Percentiles rank a stretch among this genome's conserved stretches.
phyloP scores from a whole-genome alignment of 2,329 filamentous ascomycete genomes.

The Davidsoniella australis region DNA sequence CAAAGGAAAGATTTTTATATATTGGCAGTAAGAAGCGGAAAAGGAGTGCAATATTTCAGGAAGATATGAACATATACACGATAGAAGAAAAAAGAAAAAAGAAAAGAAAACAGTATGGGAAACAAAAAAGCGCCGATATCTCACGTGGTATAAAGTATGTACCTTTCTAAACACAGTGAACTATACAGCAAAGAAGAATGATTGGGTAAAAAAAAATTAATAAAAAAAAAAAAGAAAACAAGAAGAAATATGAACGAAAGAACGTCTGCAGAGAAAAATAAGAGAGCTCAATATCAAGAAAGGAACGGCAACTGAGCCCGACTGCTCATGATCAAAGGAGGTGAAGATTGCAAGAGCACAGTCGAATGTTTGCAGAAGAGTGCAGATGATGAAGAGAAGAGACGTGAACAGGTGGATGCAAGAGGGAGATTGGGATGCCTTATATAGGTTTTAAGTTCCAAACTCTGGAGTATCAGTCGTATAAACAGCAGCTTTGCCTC shows the following conservation, averaged over 20 bases:
- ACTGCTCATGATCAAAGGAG: conserved; percentile 1
- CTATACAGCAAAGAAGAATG: too few species aligned
- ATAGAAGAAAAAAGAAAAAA: not conserved
- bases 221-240: not conserved
- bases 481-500: too few species aligned
- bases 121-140: not conserved
- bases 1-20: too few species aligned
- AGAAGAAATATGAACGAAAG: conserved; percentile 11
- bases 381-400: conserved; percentile 9
- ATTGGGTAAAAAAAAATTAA: not conserved
- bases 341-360: not conserved
- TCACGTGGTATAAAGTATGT: too few species aligned
- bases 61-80: not conserved
- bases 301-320: not conserved
- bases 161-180: too few species aligned
- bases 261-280: conserved; percentile 5
- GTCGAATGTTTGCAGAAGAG: conserved; percentile 1
- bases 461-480: too few species aligned
- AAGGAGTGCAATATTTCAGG: too few species aligned
- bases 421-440: conserved; percentile 7
- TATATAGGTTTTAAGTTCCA: conserved; percentile 9
- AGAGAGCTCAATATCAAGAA: conserved; percentile 4
- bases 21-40: too few species aligned
- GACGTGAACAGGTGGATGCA: not conserved
- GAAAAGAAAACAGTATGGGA: not conserved